A percentile compares a stretch with the other conserved stretches of the same genome.
Evolutionary conservation across 257 asterid genomes (phyloP).

Genomic region (Solanum dulcamara): DNA sequence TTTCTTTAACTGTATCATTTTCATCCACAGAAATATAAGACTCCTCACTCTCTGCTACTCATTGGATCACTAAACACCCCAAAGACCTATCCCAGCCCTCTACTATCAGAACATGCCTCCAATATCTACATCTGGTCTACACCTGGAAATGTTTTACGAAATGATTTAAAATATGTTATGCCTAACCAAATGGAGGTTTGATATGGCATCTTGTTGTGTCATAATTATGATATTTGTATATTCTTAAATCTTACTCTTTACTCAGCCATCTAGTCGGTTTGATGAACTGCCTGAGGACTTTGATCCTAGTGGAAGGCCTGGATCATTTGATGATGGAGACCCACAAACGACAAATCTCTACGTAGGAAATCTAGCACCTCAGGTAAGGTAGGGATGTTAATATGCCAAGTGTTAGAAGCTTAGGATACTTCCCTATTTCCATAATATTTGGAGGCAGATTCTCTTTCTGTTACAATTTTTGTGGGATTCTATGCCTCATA

Average conservation of each 20-base stretch:
- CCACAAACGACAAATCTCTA: conserved; percentile 88
- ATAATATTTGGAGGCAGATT: not conserved
- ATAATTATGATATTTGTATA: not conserved
- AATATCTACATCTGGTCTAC: not conserved
- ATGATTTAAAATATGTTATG: not conserved
- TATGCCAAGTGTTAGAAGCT: not conserved
- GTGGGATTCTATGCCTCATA: not conserved
- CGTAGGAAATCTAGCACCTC: conserved; percentile 86
- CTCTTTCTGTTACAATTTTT: not conserved
- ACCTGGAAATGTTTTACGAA: not conserved
- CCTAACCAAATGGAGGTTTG: not conserved
- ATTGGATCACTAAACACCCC: not conserved
- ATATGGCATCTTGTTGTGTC: not conserved
- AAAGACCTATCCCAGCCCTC: not conserved
- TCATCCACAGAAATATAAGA: not conserved
- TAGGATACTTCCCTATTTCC: not conserved
- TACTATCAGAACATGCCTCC: not conserved
- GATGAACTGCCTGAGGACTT: conserved; percentile 92
- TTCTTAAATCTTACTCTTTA: conserved; percentile 6
- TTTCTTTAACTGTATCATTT: not conserved
- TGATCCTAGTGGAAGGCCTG: conserved; percentile 69
- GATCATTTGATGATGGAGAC: conserved; percentile 97
- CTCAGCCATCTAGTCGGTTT: conserved; percentile 71
- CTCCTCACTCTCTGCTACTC: not conserved
- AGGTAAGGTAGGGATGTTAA: conserved; percentile 27